These are phyloP conservation scores for Colletotrichum destructivum DNA, from an alignment of 2,329 filamentous ascomycete genomes.

Conservation along the genomic window DNA sequence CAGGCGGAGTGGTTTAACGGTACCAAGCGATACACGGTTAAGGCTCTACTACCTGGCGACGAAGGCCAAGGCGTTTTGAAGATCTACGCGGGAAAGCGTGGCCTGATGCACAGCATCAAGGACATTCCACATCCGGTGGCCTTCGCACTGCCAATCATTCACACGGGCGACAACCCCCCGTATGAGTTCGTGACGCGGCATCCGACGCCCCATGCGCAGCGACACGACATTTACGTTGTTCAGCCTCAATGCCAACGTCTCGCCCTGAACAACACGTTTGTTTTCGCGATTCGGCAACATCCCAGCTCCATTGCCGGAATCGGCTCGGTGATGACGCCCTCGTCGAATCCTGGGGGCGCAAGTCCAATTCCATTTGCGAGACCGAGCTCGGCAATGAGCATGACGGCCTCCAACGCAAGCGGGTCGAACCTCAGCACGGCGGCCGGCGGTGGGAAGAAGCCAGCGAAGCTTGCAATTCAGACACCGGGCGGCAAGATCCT, in stretches of 20 bases:
- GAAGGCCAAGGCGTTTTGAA: conserved; percentile 91
- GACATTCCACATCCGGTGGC: conserved; percentile 95
- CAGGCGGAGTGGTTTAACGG: conserved; percentile 94
- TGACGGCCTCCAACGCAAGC: conserved; percentile 71
- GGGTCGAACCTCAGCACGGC: conserved; percentile 71
- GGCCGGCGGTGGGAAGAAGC: conserved; percentile 78
- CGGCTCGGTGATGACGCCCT: conserved; percentile 59
- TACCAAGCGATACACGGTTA: conserved; percentile 92
- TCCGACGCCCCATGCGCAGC: conserved; percentile 96
- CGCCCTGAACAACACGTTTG: conserved; percentile 96
- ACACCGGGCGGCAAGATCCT: conserved; percentile 95
- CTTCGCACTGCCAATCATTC: conserved; percentile 89
- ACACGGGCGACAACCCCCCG: conserved; percentile 91
- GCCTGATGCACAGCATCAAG: conserved; percentile 97
- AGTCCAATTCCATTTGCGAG: conserved; percentile 75
- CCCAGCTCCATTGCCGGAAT: conserved; percentile 69
- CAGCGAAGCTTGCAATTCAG: conserved; percentile 95
- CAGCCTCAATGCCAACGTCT: conserved; percentile 93
- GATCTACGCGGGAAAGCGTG: conserved; percentile 93
- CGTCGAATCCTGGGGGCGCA: conserved; percentile 63
- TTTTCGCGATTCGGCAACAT: conserved; percentile 96
- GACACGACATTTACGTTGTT: conserved; percentile 96
- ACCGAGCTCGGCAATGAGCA: conserved; percentile 76
- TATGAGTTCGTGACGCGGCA: conserved; percentile 95
- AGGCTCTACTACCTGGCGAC: conserved; percentile 91